A percentile compares a stretch with the other conserved stretches of the same genome.
These are phyloP conservation scores for Heliocybe sulcata DNA, from an alignment of 1,284 basidiomycete species.

Conservation along the genomic window DNA sequence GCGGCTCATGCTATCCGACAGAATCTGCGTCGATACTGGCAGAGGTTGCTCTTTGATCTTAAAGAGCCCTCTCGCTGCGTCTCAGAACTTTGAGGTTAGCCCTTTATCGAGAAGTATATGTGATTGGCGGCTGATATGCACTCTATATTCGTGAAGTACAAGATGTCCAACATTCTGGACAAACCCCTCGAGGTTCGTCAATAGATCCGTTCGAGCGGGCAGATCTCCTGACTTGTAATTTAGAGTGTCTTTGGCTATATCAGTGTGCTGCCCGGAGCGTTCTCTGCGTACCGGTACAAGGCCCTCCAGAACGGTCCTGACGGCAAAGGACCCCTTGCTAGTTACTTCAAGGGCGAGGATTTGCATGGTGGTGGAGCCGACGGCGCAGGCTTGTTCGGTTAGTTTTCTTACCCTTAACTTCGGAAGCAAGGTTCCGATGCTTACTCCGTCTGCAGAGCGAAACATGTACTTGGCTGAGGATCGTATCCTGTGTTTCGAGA, in stretches of 20 bases:
- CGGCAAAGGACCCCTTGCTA: slow-evolving; percentile 82
- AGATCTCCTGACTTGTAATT: slow-evolving; percentile 4
- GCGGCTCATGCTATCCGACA: slow-evolving; percentile 16
- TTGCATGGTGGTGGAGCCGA: slow-evolving; percentile 64
- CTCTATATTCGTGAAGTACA: slow-evolving; percentile 42
- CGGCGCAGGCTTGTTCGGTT: slow-evolving; percentile 64
- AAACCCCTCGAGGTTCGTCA: slow-evolving; percentile 78
- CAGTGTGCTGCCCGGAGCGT: slow-evolving; percentile 84
- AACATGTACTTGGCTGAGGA: slow-evolving; percentile 94
- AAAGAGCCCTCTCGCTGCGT: slow-evolving; percentile 83
- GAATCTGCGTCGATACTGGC: slow-evolving; percentile 82
- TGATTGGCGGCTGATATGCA: slow-evolving; percentile 6
- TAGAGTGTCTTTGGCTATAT: slow-evolving; percentile 89
- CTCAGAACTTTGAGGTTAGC: slow-evolving; percentile 81
- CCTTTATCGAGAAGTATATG: slow-evolving; percentile 1
- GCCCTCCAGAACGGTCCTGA: slow-evolving; percentile 77
- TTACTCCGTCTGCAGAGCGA: slow-evolving; percentile 38
- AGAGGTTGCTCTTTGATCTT: slow-evolving; percentile 74
- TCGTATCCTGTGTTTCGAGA: slow-evolving; percentile 96
- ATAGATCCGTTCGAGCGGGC: not conserved
- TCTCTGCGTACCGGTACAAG: slow-evolving; percentile 87
- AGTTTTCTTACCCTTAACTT: slow-evolving; percentile 7
- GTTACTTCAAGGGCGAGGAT: slow-evolving; percentile 89
- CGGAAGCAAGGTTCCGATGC: not conserved
- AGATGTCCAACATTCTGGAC: slow-evolving; percentile 91